Conservation (phyloP, 345 rosid species). For the Eucalyptus sp. region DNA sequence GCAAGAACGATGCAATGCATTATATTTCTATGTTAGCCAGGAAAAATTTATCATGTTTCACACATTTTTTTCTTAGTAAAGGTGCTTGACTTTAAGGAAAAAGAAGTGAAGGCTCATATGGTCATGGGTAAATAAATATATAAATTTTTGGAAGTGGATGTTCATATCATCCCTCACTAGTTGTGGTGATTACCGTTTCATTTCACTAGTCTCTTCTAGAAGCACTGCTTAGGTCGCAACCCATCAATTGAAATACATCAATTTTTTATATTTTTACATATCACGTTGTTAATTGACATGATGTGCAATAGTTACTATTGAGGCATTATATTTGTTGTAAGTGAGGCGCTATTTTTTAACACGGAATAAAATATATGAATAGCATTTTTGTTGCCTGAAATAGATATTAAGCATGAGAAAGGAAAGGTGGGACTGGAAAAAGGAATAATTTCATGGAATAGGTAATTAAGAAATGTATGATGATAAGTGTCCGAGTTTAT, state of each 20-base stretch:
- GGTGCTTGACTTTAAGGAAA: neutral
- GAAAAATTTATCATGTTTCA: neutral
- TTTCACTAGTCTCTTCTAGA: neutral
- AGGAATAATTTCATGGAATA: neutral
- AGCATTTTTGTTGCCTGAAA: neutral
- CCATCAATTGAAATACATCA: neutral
- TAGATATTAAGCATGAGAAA: neutral
- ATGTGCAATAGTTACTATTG: neutral
- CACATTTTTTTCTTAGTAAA: neutral
- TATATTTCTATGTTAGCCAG: neutral
- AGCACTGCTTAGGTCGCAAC: neutral
- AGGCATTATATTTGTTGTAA: neutral
- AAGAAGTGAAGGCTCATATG: neutral
- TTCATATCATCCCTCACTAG: neutral
- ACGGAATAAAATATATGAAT: accelerated
- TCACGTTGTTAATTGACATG: neutral
- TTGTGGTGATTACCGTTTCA: neutral
- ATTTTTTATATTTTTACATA: neutral
- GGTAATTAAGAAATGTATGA: neutral
- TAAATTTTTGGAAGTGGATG: neutral
- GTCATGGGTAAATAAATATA: neutral
- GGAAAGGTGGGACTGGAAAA: neutral
- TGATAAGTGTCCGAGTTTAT: neutral
- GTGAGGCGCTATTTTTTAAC: neutral
- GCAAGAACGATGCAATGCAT: neutral